These are phyloP conservation scores for Cylindrodendrum hubeiense DNA, from an alignment of 2,329 filamentous ascomycete genomes.

Conservation along the genomic window DNA sequence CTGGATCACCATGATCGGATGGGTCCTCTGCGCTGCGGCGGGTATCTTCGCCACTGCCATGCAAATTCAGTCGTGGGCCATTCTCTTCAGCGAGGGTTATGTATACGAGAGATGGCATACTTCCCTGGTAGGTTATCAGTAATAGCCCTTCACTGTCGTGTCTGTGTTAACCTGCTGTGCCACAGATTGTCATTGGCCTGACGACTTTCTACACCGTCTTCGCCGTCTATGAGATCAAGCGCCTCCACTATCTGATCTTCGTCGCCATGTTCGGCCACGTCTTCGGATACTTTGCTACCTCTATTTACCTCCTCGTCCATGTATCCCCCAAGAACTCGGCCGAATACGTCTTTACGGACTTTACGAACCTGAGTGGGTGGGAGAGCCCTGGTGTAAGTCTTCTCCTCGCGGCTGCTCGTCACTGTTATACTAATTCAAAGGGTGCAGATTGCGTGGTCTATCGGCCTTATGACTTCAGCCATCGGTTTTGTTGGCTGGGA, in stretches of 20 bases:
- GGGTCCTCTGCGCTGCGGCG: slow-evolving; percentile 13
- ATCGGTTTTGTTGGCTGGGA: slow-evolving; percentile 20
- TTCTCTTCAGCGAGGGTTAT: slow-evolving; percentile 11
- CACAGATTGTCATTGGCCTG: slow-evolving; percentile 20
- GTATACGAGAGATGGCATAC: slow-evolving; percentile 20
- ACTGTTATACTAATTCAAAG: background rate
- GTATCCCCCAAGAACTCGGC: slow-evolving; percentile 10
- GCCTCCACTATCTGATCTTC: slow-evolving; percentile 9
- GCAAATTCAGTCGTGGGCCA: slow-evolving; percentile 23
- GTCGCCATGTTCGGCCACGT: slow-evolving; percentile 12
- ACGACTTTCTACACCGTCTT: slow-evolving; percentile 12
- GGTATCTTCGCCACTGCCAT: slow-evolving; percentile 21
- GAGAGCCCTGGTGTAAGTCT: slow-evolving; percentile 29
- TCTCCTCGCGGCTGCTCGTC: no score
- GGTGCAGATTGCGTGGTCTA: slow-evolving; percentile 14
- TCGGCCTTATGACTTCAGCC: slow-evolving; percentile 8
- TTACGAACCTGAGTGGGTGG: slow-evolving; percentile 19
- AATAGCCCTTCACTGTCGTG: background rate
- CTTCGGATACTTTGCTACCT: slow-evolving; percentile 14
- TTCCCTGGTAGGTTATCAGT: slow-evolving; percentile 1
- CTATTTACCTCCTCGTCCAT: slow-evolving; percentile 17
- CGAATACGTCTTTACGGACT: slow-evolving; percentile 17
- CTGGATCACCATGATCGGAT: slow-evolving; percentile 23
- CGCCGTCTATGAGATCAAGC: slow-evolving; percentile 13
- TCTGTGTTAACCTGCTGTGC: background rate